Evolutionary conservation across 768 basidiomycete genomes (phyloP).

Genomic region (Mycena amicta): DNA sequence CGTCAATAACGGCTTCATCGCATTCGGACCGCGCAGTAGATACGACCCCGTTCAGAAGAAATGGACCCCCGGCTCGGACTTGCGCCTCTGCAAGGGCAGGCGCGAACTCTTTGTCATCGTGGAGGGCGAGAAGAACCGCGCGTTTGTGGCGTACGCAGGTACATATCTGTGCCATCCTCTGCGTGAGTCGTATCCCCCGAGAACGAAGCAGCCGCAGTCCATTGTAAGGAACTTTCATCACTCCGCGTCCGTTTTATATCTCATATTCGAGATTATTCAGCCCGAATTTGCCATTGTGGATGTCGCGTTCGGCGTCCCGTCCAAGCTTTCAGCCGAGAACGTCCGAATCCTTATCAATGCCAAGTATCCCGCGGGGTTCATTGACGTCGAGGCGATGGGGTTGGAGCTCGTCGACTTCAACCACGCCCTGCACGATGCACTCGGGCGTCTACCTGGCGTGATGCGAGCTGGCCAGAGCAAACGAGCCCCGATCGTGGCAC

Average conservation of each 20-base stretch:
- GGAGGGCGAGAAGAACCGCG: neutral
- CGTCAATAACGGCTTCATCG: neutral
- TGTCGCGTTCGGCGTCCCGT: neutral
- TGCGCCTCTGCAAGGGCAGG: neutral
- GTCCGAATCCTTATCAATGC: neutral
- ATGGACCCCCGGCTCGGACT: neutral
- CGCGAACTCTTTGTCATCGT: neutral
- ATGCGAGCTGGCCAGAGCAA: neutral
- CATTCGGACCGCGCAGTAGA: neutral
- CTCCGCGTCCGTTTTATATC: neutral
- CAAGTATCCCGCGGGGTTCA: neutral
- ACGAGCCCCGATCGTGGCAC: neutral
- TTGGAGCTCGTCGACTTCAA: neutral
- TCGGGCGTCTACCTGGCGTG: neutral
- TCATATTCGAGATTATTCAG: no score
- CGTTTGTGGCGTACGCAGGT: neutral
- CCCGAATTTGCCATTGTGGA: neutral
- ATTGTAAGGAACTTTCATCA: neutral
- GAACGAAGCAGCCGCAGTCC: neutral
- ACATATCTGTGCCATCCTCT: neutral
- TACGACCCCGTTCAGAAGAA: neutral
- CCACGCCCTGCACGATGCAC: neutral
- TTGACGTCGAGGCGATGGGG: neutral
- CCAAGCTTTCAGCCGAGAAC: neutral
- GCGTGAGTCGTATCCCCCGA: neutral